Evolutionary conservation across 2,329 filamentous ascomycete species (phyloP).

Genomic region (Aspergillus sp.): DNA sequence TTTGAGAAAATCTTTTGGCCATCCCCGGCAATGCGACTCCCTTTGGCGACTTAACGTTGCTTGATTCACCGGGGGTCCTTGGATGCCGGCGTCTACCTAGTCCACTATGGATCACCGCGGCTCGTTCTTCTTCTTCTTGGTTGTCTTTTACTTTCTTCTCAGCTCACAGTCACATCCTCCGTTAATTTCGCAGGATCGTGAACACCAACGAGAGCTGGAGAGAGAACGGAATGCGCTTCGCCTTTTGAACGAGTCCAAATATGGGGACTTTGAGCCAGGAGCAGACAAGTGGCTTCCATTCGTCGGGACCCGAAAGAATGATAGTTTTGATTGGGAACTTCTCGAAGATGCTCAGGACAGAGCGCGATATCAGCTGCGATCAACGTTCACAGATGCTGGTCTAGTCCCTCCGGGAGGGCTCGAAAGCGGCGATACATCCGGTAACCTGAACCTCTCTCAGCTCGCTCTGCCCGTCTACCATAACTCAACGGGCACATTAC

Average conservation of each 20-base stretch:
- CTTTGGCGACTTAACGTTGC: slow-evolving; percentile 21
- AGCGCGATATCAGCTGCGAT: slow-evolving; percentile 61
- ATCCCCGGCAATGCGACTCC: slow-evolving; percentile 32
- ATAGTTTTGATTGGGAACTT: slow-evolving; percentile 79
- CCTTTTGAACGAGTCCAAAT: slow-evolving; percentile 55
- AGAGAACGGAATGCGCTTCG: slow-evolving; percentile 57
- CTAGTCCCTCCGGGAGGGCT: slow-evolving; percentile 35
- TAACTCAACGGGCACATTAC: slow-evolving; percentile 76
- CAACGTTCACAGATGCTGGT: slow-evolving; percentile 37
- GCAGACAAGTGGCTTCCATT: slow-evolving; percentile 66
- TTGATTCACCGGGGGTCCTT: slow-evolving; percentile 26
- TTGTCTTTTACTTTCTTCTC: slow-evolving; percentile 59
- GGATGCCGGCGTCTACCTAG: slow-evolving; percentile 31
- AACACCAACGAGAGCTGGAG: slow-evolving; percentile 54
- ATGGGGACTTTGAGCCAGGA: slow-evolving; percentile 56
- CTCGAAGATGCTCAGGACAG: slow-evolving; percentile 68
- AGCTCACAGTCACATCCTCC: slow-evolving; percentile 52
- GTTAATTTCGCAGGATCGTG: slow-evolving; percentile 46
- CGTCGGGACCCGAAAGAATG: slow-evolving; percentile 74
- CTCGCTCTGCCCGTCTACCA: slow-evolving; percentile 66
- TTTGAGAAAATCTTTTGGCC: neutral
- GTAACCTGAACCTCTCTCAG: slow-evolving; percentile 41
- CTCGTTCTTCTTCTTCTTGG: slow-evolving; percentile 54
- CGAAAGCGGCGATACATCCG: slow-evolving; percentile 29
- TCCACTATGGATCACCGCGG: slow-evolving; percentile 51